Conservation (phyloP, 257 asterid species). For the Ligustrum vulgare region DNA sequence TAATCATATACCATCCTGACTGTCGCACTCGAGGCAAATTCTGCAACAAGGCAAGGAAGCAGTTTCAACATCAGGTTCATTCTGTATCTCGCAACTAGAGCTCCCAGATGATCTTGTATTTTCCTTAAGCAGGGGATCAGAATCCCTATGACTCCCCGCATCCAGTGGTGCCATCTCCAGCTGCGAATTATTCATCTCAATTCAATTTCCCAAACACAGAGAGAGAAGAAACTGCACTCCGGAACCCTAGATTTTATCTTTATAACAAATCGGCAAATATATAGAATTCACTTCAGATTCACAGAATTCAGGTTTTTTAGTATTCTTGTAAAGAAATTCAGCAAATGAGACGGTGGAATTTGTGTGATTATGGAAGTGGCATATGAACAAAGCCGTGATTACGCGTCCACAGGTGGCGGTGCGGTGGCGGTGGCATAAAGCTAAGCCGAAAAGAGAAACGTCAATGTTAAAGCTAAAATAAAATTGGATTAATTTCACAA, state of each 20-base stretch:
- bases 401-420: neutral
- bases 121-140: slow-evolving; percentile 46
- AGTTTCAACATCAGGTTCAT: slow-evolving; percentile 40
- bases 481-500: too few species aligned
- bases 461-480: too few species aligned
- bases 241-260: neutral
- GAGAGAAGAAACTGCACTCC: neutral
- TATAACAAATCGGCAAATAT: neutral
- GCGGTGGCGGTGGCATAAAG: neutral
- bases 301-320: neutral
- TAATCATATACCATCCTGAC: slow-evolving; percentile 34
- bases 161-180: slow-evolving; percentile 34
- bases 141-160: slow-evolving; percentile 33
- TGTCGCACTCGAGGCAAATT: slow-evolving; percentile 52
- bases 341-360: neutral
- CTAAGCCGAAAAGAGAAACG: neutral
- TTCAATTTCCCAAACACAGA: neutral
- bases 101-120: neutral
- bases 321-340: neutral
- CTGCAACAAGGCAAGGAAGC: slow-evolving; percentile 51
- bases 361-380: neutral
- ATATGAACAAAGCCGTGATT: neutral
- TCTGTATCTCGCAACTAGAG: slow-evolving; percentile 30
- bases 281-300: neutral
- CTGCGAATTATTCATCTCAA: slow-evolving; percentile 20